A percentile compares a stretch with the other conserved stretches of the same genome.
Conservation (phyloP, 768 basidiomycete species). For the Tricholomella constricta region DNA sequence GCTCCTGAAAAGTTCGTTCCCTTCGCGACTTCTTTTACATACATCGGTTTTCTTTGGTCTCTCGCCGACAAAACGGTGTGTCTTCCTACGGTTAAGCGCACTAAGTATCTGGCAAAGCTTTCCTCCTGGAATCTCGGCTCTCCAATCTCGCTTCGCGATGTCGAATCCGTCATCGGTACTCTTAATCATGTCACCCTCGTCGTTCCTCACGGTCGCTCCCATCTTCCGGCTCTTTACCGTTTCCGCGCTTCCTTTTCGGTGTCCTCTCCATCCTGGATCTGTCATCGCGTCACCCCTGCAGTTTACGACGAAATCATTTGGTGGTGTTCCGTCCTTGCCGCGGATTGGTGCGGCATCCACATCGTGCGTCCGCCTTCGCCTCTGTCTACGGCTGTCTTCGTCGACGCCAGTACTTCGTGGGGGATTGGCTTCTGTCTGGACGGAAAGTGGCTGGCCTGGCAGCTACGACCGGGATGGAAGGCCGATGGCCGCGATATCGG, state of each 20-base stretch:
- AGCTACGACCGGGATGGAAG: slow-evolving; percentile 28
- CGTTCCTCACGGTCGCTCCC: slow-evolving; percentile 28
- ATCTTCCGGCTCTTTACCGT: slow-evolving; percentile 30
- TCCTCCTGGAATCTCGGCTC: slow-evolving; percentile 12
- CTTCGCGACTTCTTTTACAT: not conserved
- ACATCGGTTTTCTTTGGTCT: not conserved
- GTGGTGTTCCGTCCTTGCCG: slow-evolving; percentile 20
- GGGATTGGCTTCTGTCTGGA: too few species aligned
- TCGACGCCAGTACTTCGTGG: slow-evolving; percentile 30
- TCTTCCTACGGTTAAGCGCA: not conserved
- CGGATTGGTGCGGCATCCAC: slow-evolving; percentile 9
- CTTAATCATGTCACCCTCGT: slow-evolving; percentile 38
- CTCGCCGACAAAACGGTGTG: not conserved
- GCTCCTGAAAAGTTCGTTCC: not conserved
- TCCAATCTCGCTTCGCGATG: slow-evolving; percentile 18
- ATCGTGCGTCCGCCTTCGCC: not conserved
- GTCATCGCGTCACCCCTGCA: slow-evolving; percentile 11
- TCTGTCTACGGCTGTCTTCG: slow-evolving; percentile 20
- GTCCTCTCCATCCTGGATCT: slow-evolving; percentile 10
- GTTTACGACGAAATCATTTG: slow-evolving; percentile 26
- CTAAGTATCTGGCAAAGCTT: slow-evolving; percentile 19
- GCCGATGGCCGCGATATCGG: slow-evolving; percentile 32
- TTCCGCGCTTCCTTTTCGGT: slow-evolving; percentile 27
- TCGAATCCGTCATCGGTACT: slow-evolving; percentile 32
- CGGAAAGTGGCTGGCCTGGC: too few species aligned